These are phyloP conservation scores for Cymbopogon citratus DNA, from an alignment of 176 grass and related monocot genomes.

Conservation along the genomic window DNA sequence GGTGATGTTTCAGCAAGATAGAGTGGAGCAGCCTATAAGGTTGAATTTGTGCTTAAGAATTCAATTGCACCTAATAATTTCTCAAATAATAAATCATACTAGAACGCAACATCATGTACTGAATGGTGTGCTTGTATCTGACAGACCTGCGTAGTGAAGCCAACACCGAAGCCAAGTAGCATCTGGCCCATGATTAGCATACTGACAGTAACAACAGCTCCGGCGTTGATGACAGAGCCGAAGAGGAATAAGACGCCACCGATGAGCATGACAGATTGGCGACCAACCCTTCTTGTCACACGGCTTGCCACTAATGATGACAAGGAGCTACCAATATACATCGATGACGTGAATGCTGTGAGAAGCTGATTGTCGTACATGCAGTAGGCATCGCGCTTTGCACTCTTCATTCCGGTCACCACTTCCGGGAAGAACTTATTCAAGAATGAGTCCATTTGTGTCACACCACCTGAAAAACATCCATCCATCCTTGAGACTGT, in stretches of 20 bases:
- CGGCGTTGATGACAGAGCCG: neutral
- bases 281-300: neutral
- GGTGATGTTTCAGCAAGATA: conserved; percentile 56
- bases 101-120: no score
- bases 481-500: no score
- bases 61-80: no score
- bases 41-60: neutral
- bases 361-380: conserved; percentile 24
- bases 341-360: conserved; percentile 33
- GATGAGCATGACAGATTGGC: neutral
- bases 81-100: no score
- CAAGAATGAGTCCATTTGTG: conserved; percentile 34
- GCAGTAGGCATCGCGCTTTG: conserved; percentile 15
- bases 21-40: neutral
- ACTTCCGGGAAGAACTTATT: conserved; percentile 27
- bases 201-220: neutral
- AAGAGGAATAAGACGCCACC: neutral
- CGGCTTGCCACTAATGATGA: neutral
- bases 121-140: no score
- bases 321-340: conserved; percentile 3
- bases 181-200: neutral
- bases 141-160: neutral
- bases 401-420: neutral
- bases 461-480: neutral
- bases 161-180: neutral